phyloP scores from a whole-genome alignment of 208 protist genomes.

The Trypanosomatidae sp. region DNA sequence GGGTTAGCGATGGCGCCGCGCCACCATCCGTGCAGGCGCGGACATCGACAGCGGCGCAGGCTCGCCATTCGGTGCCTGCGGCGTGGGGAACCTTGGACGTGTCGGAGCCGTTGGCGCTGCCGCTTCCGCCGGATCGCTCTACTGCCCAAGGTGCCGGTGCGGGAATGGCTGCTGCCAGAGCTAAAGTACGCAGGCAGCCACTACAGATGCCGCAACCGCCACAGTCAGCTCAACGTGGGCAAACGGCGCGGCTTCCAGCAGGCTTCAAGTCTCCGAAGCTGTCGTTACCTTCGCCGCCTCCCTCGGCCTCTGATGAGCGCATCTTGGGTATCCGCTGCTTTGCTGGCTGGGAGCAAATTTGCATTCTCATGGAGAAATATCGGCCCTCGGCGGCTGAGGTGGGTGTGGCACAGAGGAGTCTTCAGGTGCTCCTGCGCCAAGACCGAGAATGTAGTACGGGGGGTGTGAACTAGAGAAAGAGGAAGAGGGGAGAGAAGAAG shows the following conservation, averaged over 20 bases:
- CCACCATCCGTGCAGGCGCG: neutral
- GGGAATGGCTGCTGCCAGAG: neutral
- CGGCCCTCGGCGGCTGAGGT: slow-evolving; percentile 41
- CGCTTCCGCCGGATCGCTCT: neutral
- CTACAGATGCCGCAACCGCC: neutral
- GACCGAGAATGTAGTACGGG: neutral
- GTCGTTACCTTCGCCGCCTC: neutral
- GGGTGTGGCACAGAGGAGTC: slow-evolving; percentile 29
- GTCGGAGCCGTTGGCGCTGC: neutral
- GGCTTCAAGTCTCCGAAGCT: no score
- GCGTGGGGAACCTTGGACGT: neutral
- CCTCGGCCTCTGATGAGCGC: neutral
- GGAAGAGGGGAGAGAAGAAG: neutral
- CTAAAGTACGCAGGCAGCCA: neutral
- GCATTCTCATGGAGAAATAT: slow-evolving; percentile 46
- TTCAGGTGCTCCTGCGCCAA: slow-evolving; percentile 27
- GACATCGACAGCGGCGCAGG: neutral
- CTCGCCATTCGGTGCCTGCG: neutral
- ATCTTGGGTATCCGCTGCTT: slow-evolving; percentile 51
- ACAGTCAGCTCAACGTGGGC: neutral
- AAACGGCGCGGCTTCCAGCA: neutral
- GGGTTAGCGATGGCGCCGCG: neutral
- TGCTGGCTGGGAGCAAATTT: slow-evolving; percentile 52
- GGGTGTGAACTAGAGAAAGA: neutral
- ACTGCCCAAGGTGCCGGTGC: neutral